These are phyloP conservation scores for Xylaria acuta DNA, from an alignment of 495 filamentous ascomycete genomes.

Conservation along the genomic window DNA sequence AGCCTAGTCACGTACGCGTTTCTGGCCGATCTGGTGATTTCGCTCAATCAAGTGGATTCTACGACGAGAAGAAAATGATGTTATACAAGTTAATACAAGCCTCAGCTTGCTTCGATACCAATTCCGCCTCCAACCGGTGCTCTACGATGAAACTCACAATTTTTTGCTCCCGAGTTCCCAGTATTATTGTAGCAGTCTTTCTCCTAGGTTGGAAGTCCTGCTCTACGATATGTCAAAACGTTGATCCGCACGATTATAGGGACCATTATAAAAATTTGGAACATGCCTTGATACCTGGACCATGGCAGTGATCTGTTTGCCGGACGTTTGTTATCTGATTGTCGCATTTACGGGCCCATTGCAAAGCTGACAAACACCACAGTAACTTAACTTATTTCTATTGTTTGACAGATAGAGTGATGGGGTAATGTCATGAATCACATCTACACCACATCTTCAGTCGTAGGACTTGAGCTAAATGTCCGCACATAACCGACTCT, in stretches of 20 bases:
- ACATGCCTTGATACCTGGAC: background rate
- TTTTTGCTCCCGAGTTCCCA: background rate
- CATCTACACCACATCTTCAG: background rate
- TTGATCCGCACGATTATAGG: background rate
- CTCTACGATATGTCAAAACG: background rate
- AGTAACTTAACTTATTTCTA: background rate
- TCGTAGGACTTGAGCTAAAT: background rate
- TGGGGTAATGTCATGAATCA: background rate
- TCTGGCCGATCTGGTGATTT: constrained; percentile 19
- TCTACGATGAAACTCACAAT: constrained; percentile 15
- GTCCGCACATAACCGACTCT: background rate
- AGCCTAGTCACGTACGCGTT: constrained; percentile 23
- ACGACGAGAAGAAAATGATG: constrained; percentile 24
- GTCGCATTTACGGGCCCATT: background rate
- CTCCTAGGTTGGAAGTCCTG: background rate
- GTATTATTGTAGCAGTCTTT: background rate
- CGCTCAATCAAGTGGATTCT: constrained; percentile 24
- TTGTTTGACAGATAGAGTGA: background rate
- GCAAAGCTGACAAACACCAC: background rate
- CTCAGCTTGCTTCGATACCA: constrained; percentile 23
- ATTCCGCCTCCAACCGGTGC: constrained; percentile 6
- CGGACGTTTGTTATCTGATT: background rate
- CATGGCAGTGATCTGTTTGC: background rate
- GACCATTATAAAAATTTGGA: background rate
- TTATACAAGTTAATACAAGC: constrained; percentile 30